These are phyloP conservation scores for Cadophora luteo-olivacea DNA, from an alignment of 2,329 filamentous ascomycete species.

Conservation along the genomic window DNA sequence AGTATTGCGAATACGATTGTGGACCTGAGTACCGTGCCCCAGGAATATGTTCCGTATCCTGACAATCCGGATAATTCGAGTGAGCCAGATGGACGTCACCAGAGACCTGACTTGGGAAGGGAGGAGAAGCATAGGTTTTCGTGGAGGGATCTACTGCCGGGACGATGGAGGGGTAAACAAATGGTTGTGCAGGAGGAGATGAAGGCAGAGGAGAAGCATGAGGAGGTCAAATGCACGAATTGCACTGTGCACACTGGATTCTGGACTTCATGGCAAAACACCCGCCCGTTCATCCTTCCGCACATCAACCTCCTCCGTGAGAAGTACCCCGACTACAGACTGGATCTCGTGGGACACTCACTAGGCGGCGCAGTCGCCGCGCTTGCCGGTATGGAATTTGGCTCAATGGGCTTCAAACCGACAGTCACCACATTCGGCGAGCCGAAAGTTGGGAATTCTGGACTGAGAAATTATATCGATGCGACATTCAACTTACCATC, in stretches of 20 bases:
- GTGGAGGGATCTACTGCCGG: conserved; percentile 28
- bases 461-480: conserved; percentile 53
- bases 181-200: conserved; percentile 6
- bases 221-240: conserved; percentile 67
- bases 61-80: conserved; percentile 47
- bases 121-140: conserved; percentile 3
- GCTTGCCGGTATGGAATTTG: conserved; percentile 83
- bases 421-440: conserved; percentile 91
- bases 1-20: conserved; percentile 90
- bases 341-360: conserved; percentile 85
- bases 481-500: conserved; percentile 27
- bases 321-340: conserved; percentile 71
- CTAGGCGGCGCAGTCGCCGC: conserved; percentile 92
- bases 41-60: conserved; percentile 90
- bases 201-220: conserved; percentile 4
- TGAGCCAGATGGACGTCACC: conserved; percentile 29
- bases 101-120: neutral
- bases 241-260: conserved; percentile 96
- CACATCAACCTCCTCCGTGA: conserved; percentile 64
- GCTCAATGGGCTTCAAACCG: conserved; percentile 74
- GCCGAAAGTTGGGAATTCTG: conserved; percentile 69
- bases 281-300: conserved; percentile 72
- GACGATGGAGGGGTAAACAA: conserved; percentile 8
- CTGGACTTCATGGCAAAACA: conserved; percentile 80
- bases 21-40: conserved; percentile 87